A percentile compares a stretch with the other conserved stretches of the same genome.
These are phyloP conservation scores for Cercophora scortea DNA, from an alignment of 495 filamentous ascomycete genomes.

Conservation along the genomic window DNA sequence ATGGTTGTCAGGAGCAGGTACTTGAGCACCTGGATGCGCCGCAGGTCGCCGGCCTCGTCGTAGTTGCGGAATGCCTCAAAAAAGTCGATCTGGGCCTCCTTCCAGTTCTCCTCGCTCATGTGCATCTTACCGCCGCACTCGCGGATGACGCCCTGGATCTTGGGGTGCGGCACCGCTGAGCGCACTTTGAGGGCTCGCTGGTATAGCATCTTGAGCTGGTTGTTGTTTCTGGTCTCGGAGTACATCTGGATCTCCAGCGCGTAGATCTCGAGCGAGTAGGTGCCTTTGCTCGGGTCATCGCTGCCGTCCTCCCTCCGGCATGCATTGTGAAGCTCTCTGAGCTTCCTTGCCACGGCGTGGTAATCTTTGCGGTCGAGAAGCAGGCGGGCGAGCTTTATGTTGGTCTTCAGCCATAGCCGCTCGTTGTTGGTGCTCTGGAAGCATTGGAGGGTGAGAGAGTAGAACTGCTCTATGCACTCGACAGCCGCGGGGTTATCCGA, in stretches of 20 bases:
- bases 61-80: slow-evolving; percentile 99
- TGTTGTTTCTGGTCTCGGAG: slow-evolving; percentile 92
- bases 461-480: slow-evolving; percentile 91
- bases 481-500: slow-evolving; percentile 69
- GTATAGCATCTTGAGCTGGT: slow-evolving; percentile 89
- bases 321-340: slow-evolving; percentile 79
- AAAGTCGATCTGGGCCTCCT: slow-evolving; percentile 93
- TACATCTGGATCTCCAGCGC: slow-evolving; percentile 99
- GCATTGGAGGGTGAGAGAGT: slow-evolving; percentile 81
- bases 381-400: slow-evolving; percentile 88
- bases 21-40: slow-evolving; percentile 95
- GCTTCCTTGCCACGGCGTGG: slow-evolving; percentile 66
- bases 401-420: slow-evolving; percentile 95
- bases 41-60: slow-evolving; percentile 92
- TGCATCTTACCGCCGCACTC: slow-evolving; percentile 99
- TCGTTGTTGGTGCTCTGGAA: slow-evolving; percentile 99
- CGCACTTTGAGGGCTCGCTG: slow-evolving; percentile 81
- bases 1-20: slow-evolving; percentile 94
- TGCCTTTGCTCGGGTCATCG: slow-evolving; percentile 93
- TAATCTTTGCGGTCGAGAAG: slow-evolving; percentile 91
- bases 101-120: slow-evolving; percentile 99
- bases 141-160: slow-evolving; percentile 98
- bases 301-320: slow-evolving; percentile 84
- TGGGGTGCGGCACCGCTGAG: slow-evolving; percentile 93
- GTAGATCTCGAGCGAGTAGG: slow-evolving; percentile 91